Conservation (phyloP, 2,329 filamentous ascomycete genomes). For the Alternaria gansuensis region DNA sequence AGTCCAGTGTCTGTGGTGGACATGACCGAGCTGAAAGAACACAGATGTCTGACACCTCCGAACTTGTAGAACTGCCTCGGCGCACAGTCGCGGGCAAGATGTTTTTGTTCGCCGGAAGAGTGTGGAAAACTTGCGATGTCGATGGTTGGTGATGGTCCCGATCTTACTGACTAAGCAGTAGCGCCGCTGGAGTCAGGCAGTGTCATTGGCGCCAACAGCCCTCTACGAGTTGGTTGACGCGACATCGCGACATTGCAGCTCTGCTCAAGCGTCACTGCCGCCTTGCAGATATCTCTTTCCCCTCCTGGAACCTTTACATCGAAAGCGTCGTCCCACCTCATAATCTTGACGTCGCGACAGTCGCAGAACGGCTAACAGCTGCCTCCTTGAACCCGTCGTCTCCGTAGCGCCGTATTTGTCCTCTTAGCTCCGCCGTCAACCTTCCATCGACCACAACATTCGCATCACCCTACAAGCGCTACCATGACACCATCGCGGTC, state of each 20-base stretch:
- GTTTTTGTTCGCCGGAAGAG: neutral
- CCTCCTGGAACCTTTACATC: slow-evolving; percentile 1
- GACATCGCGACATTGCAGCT: slow-evolving; percentile 28
- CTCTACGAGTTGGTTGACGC: slow-evolving; percentile 23
- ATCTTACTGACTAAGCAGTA: slow-evolving; percentile 25
- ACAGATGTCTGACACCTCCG: neutral
- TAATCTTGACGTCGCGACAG: slow-evolving; percentile 12
- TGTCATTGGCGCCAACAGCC: slow-evolving; percentile 31
- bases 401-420: slow-evolving; percentile 17
- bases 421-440: slow-evolving; percentile 11
- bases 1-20: neutral
- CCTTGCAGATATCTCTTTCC: slow-evolving; percentile 7
- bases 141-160: slow-evolving; percentile 6
- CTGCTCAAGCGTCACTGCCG: slow-evolving; percentile 21
- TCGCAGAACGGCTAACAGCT: neutral
- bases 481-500: slow-evolving; percentile 45
- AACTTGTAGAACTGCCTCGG: neutral
- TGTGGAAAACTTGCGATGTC: neutral
- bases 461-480: slow-evolving; percentile 27
- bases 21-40: slow-evolving; percentile 2
- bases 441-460: slow-evolving; percentile 16
- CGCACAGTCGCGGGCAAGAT: neutral
- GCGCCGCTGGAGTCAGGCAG: slow-evolving; percentile 17
- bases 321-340: neutral
- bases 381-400: slow-evolving; percentile 13